Evolutionary conservation across 441 rosid genomes (phyloP).

Genomic region (Gossypium lobatum): DNA sequence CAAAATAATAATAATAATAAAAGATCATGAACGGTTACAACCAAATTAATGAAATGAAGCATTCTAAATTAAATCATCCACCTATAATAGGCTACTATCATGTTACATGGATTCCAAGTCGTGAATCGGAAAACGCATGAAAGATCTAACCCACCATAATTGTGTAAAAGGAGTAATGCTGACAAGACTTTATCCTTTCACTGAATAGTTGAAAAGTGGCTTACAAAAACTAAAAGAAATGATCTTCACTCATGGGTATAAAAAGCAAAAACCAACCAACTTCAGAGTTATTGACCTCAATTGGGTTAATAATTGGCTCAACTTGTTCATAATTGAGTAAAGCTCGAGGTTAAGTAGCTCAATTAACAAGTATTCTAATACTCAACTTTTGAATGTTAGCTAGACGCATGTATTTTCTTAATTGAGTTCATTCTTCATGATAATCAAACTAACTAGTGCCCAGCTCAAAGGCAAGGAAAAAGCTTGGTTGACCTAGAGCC

Average conservation of each 20-base stretch:
- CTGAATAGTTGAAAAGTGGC: background rate
- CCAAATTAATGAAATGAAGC: background rate
- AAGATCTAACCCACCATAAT: background rate
- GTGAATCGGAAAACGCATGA: background rate
- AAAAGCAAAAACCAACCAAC: background rate
- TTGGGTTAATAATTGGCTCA: slow-evolving; percentile 1
- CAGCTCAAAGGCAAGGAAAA: background rate
- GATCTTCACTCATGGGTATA: background rate
- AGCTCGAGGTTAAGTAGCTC: background rate
- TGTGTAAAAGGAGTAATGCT: background rate
- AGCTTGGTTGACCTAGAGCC: background rate
- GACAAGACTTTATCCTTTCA: background rate
- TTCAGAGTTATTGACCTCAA: background rate
- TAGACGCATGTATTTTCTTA: background rate
- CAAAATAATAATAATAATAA: background rate
- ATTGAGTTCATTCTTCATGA: background rate
- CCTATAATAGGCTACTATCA: background rate
- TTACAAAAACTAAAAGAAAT: background rate
- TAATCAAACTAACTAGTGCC: background rate
- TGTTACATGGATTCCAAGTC: background rate
- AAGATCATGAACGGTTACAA: background rate
- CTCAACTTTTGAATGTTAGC: background rate
- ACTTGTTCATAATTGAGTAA: background rate
- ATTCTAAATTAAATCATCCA: background rate
- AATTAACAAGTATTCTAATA: background rate